Evolutionary conservation across 768 basidiomycete species (phyloP).

Genomic region (Inosperma sp.): DNA sequence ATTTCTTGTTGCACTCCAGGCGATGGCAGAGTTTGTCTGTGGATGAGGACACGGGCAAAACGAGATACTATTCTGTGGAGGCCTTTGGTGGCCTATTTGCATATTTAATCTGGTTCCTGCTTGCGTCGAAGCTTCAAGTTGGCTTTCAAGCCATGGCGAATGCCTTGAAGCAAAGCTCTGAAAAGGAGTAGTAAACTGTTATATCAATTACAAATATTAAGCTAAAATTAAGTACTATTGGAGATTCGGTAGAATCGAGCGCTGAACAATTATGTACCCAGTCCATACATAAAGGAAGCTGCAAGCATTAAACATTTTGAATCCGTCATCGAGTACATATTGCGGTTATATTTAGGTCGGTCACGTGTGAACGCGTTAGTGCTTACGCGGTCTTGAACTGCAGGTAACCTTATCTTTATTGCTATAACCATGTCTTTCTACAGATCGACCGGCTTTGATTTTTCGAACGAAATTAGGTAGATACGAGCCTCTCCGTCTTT

Average conservation of each 20-base stretch:
- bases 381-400: conserved; percentile 5
- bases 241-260: background rate
- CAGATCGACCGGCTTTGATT: conserved; percentile 32
- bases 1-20: conserved; percentile 47
- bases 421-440: conserved; percentile 1
- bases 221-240: too few species aligned
- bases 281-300: too few species aligned
- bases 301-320: too few species aligned
- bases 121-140: conserved; percentile 37
- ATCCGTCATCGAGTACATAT: too few species aligned
- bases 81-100: conserved; percentile 55
- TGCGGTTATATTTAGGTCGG: too few species aligned
- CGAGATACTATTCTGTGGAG: conserved; percentile 61
- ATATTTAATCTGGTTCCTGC: conserved; percentile 45
- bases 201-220: background rate
- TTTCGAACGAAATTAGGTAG: conserved; percentile 70
- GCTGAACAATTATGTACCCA: too few species aligned
- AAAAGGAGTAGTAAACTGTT: conserved; percentile 24
- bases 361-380: too few species aligned
- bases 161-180: conserved; percentile 50
- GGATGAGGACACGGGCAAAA: conserved; percentile 45
- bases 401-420: background rate
- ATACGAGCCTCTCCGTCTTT: background rate
- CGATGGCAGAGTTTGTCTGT: conserved; percentile 62
- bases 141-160: conserved; percentile 54